Evolutionary conservation across 495 filamentous ascomycete species (phyloP).

Genomic region (Tuber aestivum): DNA sequence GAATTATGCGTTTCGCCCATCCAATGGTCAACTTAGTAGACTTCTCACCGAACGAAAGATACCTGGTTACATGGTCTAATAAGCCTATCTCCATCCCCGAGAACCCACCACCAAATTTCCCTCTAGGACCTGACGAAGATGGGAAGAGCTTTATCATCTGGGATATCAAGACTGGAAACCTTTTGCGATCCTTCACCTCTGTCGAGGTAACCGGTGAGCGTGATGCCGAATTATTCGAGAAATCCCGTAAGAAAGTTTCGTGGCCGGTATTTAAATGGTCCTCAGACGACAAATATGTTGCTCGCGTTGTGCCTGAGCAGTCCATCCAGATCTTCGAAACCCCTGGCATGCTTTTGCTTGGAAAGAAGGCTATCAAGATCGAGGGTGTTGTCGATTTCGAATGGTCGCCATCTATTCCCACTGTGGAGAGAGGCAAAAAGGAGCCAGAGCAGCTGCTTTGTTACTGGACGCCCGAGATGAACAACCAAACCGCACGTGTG

Average conservation of each 20-base stretch:
- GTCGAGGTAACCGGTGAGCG: constrained; percentile 54
- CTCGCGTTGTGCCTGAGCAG: constrained; percentile 77
- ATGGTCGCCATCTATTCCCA: constrained; percentile 79
- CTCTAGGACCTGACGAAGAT: constrained; percentile 82
- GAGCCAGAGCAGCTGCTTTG: constrained; percentile 76
- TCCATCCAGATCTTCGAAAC: constrained; percentile 92
- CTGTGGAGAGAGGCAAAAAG: constrained; percentile 67
- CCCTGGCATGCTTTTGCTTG: constrained; percentile 82
- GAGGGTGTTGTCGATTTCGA: constrained; percentile 97
- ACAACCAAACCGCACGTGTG: constrained; percentile 95
- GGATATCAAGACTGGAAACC: constrained; percentile 87
- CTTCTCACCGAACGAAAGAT: constrained; percentile 89
- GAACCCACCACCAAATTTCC: constrained; percentile 58
- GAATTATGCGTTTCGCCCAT: constrained; percentile 87
- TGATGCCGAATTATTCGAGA: constrained; percentile 48
- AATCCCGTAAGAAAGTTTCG: constrained; percentile 82
- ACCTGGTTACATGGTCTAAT: constrained; percentile 93
- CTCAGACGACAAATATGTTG: constrained; percentile 92
- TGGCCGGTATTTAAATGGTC: constrained; percentile 99
- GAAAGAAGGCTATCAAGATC: constrained; percentile 84
- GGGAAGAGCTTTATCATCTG: constrained; percentile 99
- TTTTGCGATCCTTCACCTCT: constrained; percentile 84
- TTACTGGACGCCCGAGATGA: constrained; percentile 98
- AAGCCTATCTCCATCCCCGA: constrained; percentile 86
- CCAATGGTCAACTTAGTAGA: constrained; percentile 92